Evolutionary conservation across 306 rosid species (phyloP), one percentile per base, ranked within the genome.

Genomic region (Erythrophleum fordii): DNA sequence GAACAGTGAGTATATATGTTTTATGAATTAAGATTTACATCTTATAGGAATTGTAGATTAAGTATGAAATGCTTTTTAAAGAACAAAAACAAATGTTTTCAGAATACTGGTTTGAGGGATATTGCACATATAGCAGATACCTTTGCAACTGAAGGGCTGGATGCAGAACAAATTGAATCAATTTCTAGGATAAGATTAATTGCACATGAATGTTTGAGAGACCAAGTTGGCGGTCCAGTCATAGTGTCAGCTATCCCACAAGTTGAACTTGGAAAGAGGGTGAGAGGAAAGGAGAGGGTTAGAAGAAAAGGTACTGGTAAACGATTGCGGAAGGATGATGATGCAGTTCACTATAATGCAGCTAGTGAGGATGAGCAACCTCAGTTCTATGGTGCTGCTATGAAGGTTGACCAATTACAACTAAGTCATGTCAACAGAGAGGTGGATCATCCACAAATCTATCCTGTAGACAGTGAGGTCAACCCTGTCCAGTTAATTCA

Each of bases 131-230:
- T 67, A 67, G 72, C 72, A 20, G 72, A 67, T 45, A 39, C 72
- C 23, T 67, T 67, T 41, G 29, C 49, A 20, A 67, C 31, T 37
- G 25, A 67, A n/a, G 72, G 72, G 18, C 29, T 67, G 51, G 72
- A 67, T 67, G 51, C 28, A 39, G 51, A 67, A 20, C 72, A 67
- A 39, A 67, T 67, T 39, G 72, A 20, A 67, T 67, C 72, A 39
- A 67, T 67, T 18, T 39, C 51, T 37, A 67, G 51, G 51, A 67
- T 67, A 67, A 67, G 72, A 41, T 67, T 11, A 20, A 67, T 67
- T 67, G 72, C 72, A 11, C 72, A 67, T 67, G 72, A 67, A 67
- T 67, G 72, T 39, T 67, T 67, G 72, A 39, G 72, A 67, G 72
- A 67, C 18, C 72, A 67, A 39, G 45, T 67, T 39, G 72, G 72